A percentile compares a stretch with the other conserved stretches of the same genome.
Conservation (phyloP, 2,329 filamentous ascomycete species). For the Chrysoporthe puriensis region DNA sequence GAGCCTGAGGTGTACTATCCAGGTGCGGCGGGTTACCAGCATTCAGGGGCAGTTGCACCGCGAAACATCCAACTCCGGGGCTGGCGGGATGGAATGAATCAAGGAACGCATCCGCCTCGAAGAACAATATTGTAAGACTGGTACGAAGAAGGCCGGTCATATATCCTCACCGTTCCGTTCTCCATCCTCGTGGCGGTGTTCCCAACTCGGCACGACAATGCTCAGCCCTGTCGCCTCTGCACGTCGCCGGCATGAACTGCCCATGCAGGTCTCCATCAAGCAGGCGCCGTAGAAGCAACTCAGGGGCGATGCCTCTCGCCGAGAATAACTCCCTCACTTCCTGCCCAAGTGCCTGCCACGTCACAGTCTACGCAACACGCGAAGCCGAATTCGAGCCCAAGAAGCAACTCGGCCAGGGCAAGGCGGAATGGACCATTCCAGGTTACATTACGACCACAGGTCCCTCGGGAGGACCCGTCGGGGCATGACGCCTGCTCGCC, state of each 20-base stretch:
- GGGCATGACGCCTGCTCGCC: neutral
- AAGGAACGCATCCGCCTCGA: neutral
- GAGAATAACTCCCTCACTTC: neutral
- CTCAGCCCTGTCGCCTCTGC: neutral
- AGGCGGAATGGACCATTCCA: no score
- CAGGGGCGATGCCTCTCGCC: neutral
- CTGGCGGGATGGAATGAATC: neutral
- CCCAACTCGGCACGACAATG: no score
- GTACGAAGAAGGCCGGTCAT: no score
- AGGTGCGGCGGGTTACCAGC: neutral
- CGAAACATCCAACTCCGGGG: neutral
- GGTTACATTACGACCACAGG: no score
- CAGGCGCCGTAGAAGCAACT: neutral
- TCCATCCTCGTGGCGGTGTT: no score
- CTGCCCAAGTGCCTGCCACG: neutral
- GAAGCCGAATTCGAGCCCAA: neutral
- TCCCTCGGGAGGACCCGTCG: neutral
- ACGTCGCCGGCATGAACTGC: neutral
- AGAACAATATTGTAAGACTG: neutral
- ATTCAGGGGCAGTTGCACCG: constrained; percentile 1
- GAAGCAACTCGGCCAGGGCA: neutral
- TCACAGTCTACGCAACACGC: constrained; percentile 5
- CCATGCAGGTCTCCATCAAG: no score
- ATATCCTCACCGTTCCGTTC: no score
- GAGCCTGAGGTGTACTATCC: constrained; percentile 1